phyloP scores from a whole-genome alignment of 805 yeast genomes.

The Yarrowia sp. region DNA sequence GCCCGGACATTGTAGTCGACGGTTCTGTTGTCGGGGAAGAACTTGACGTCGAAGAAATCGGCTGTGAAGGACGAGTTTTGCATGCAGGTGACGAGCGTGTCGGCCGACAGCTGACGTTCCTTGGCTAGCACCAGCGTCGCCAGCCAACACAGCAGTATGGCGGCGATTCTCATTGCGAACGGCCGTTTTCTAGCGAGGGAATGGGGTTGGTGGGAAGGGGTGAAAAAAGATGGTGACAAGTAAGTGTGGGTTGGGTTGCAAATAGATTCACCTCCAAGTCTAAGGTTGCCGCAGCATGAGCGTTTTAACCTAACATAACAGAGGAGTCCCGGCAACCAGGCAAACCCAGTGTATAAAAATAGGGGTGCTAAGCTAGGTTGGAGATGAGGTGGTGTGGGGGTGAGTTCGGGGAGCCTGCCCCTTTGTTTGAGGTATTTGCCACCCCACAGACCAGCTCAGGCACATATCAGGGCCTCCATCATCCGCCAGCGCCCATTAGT shows the following conservation, averaged over 20 bases:
- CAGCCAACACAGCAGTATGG: conserved; percentile 34
- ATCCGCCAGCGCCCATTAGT: conserved; percentile 7
- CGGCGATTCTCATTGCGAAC: conserved; percentile 33
- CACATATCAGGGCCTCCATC: background rate
- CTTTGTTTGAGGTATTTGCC: too few species aligned
- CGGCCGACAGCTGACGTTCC: conserved; percentile 57
- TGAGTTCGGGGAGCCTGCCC: background rate
- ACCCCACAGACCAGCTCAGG: too few species aligned
- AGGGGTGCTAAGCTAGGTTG: background rate
- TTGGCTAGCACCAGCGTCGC: conserved; percentile 34
- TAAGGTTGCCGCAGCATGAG: conserved; percentile 36
- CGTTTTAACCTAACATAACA: conserved; percentile 30
- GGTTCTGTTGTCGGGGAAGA: conserved; percentile 71
- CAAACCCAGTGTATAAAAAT: conserved; percentile 5
- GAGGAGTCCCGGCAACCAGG: conserved; percentile 30
- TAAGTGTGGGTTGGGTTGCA: background rate
- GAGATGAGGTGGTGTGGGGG: background rate
- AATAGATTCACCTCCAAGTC: background rate
- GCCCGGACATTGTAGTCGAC: conserved; percentile 73
- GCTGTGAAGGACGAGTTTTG: conserved; percentile 86
- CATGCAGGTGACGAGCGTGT: conserved; percentile 91
- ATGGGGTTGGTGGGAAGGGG: conserved; percentile 18
- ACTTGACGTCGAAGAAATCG: conserved; percentile 76
- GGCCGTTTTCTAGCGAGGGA: conserved; percentile 22
- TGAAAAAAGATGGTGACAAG: background rate